phyloP scores from a whole-genome alignment of 1,139 yeast genomes.

The Candida sp. region DNA sequence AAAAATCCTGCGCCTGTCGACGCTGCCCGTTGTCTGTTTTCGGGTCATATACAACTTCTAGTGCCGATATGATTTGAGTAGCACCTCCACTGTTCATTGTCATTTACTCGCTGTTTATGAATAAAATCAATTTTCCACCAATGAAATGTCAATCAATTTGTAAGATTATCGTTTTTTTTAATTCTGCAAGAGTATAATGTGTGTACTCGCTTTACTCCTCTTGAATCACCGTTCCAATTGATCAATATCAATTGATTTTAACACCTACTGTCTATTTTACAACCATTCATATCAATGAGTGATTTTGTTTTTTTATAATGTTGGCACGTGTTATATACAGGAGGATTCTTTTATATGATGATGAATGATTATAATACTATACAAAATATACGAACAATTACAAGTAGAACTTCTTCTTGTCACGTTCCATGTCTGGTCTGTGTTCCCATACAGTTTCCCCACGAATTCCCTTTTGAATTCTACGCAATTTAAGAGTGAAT shows the following conservation, averaged over 20 bases:
- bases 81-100: slow-evolving; percentile 67
- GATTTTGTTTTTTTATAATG: slow-evolving; percentile 3
- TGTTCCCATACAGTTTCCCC: slow-evolving; percentile 98
- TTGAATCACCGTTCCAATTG: background rate
- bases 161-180: too few relatives aligned
- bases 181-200: background rate
- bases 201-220: background rate
- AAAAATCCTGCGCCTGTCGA: slow-evolving; percentile 65
- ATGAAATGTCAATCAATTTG: background rate
- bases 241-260: background rate
- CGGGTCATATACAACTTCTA: slow-evolving; percentile 76
- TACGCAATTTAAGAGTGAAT: slow-evolving; percentile 82
- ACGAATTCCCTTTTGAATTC: slow-evolving; percentile 87
- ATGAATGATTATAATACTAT: background rate
- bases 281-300: slow-evolving; percentile 1
- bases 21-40: slow-evolving; percentile 62
- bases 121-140: background rate
- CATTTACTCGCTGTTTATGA: slow-evolving; percentile 9
- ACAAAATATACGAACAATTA: slow-evolving; percentile 20
- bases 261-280: background rate
- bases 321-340: slow-evolving; percentile 1
- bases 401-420: slow-evolving; percentile 86
- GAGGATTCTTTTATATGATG: background rate
- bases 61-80: slow-evolving; percentile 68
- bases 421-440: slow-evolving; percentile 93